Conservation (phyloP, 2,329 filamentous ascomycete genomes). For the Xylariaceae sp. region DNA sequence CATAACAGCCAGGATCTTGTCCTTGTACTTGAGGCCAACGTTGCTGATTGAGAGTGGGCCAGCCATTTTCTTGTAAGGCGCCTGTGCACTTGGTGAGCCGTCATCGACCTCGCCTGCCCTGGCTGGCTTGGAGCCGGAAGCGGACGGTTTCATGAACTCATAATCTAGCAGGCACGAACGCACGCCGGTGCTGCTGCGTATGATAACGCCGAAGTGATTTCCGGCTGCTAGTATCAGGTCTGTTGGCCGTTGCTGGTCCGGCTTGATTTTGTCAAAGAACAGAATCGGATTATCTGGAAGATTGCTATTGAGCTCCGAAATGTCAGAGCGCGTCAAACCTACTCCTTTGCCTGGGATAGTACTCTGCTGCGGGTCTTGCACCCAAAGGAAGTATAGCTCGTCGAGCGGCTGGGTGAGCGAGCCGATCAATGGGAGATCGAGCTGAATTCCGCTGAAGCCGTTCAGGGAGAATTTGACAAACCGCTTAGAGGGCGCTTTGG, state of each 20-base stretch:
- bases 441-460: slow-evolving; percentile 12
- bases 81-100: slow-evolving; percentile 18
- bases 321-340: not conserved
- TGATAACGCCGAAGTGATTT: slow-evolving; percentile 29
- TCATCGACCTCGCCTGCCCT: slow-evolving; percentile 1
- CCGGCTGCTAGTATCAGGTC: not conserved
- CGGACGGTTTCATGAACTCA: slow-evolving; percentile 23
- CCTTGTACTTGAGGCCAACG: slow-evolving; percentile 36
- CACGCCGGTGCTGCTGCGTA: slow-evolving; percentile 10
- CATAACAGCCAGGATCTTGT: slow-evolving; percentile 29
- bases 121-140: not conserved
- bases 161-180: slow-evolving; percentile 27
- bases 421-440: slow-evolving; percentile 33
- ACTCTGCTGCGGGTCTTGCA: slow-evolving; percentile 28
- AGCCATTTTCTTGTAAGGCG: slow-evolving; percentile 29
- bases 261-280: slow-evolving; percentile 3
- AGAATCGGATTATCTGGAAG: not conserved
- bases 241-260: not conserved
- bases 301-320: not conserved
- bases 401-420: slow-evolving; percentile 35
- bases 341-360: not conserved
- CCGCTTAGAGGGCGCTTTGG: slow-evolving; percentile 1
- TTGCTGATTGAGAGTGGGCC: slow-evolving; percentile 36
- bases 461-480: not conserved
- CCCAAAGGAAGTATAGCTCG: slow-evolving; percentile 35